Conservation (phyloP, 768 basidiomycete genomes). For the Pholiota conissans region DNA sequence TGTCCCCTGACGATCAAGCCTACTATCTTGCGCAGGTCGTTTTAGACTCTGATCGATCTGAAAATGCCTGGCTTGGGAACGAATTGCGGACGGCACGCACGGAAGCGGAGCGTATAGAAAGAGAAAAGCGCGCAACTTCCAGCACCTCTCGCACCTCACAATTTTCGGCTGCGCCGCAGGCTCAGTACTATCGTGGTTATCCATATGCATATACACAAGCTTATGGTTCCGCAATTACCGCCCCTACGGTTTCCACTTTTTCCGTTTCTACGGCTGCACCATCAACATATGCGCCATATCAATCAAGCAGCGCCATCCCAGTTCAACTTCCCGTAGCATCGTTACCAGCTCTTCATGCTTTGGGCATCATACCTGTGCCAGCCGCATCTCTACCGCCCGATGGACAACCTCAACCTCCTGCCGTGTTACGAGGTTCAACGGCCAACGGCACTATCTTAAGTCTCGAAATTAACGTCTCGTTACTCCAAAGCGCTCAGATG, state of each 20-base stretch:
- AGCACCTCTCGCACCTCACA: conserved; percentile 44
- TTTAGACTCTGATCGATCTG: conserved; percentile 65
- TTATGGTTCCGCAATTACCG: conserved; percentile 40
- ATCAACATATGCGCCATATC: conserved; percentile 33
- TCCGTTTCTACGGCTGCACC: conserved; percentile 22
- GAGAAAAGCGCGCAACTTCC: conserved; percentile 59
- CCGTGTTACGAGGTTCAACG: conserved; percentile 71
- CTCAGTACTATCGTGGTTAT: conserved; percentile 64
- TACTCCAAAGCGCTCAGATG: conserved; percentile 76
- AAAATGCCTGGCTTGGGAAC: conserved; percentile 52
- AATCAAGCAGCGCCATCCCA: conserved; percentile 49
- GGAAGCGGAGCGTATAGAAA: conserved; percentile 67
- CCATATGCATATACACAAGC: conserved; percentile 66
- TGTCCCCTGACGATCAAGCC: conserved; percentile 61
- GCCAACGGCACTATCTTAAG: conserved; percentile 71
- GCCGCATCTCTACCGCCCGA: conserved; percentile 49
- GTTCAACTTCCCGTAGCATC: conserved; percentile 73
- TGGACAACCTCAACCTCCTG: conserved; percentile 68
- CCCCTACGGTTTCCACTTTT: conserved; percentile 36
- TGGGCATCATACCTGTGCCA: conserved; percentile 75
- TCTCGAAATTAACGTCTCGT: conserved; percentile 76
- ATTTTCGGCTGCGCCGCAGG: conserved; percentile 31
- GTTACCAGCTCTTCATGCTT: conserved; percentile 60
- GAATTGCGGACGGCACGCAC: conserved; percentile 63
- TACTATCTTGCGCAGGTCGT: conserved; percentile 63